Evolutionary conservation across 768 basidiomycete species (phyloP).

Genomic region (Coprinellus aureogranulatus): DNA sequence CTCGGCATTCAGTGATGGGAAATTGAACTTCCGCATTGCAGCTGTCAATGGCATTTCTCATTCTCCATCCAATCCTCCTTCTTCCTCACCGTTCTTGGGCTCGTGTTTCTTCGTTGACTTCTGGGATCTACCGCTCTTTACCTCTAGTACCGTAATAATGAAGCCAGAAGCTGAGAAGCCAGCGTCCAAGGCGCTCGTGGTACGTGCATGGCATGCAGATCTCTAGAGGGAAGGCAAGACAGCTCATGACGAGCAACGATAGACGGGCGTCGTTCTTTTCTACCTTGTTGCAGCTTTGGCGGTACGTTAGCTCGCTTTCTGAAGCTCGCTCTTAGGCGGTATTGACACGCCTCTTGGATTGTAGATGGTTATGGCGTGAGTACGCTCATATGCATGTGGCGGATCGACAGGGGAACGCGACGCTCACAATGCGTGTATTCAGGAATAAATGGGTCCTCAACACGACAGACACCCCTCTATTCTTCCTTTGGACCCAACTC

Average conservation of each 20-base stretch:
- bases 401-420: background rate
- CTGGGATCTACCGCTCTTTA: background rate
- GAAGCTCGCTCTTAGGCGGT: background rate
- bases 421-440: constrained; percentile 12
- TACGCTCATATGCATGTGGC: background rate
- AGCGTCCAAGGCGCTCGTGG: constrained; percentile 46
- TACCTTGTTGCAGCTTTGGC: constrained; percentile 87
- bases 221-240: constrained; percentile 1
- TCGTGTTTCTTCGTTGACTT: background rate
- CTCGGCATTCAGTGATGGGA: background rate
- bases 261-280: constrained; percentile 78
- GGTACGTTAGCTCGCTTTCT: constrained; percentile 49
- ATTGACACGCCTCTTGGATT: background rate
- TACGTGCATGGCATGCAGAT: constrained; percentile 24
- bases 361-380: constrained; percentile 92
- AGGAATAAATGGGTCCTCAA: constrained; percentile 94
- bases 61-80: too few relatives aligned
- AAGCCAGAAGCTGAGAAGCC: constrained; percentile 18
- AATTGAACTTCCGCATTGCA: too few relatives aligned
- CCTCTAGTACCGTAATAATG: constrained; percentile 7
- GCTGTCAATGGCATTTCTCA: too few relatives aligned
- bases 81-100: too few relatives aligned
- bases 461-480: constrained; percentile 69
- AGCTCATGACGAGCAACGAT: background rate
- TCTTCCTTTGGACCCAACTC: constrained; percentile 83